Evolutionary conservation across 2,329 filamentous ascomycete genomes (phyloP).

Genomic region (Madurella mycetomatis): DNA sequence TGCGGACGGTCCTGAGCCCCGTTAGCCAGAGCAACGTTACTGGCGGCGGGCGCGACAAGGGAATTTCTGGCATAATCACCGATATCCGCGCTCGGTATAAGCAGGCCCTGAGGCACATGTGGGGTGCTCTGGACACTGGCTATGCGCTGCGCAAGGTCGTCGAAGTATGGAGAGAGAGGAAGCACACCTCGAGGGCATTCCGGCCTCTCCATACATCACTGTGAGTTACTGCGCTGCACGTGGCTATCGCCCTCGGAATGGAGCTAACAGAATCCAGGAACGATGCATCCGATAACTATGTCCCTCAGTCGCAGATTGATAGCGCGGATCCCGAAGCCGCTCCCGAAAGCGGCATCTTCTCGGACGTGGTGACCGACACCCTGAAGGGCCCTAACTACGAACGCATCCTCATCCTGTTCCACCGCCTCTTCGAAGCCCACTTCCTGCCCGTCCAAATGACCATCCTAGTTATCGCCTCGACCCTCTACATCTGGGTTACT

Average conservation of each 20-base stretch:
- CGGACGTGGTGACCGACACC: conserved; percentile 49
- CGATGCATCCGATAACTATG: conserved; percentile 43
- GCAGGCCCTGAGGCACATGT: conserved; percentile 71
- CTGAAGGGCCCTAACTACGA: conserved; percentile 50
- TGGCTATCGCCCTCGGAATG: background rate
- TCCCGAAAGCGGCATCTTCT: conserved; percentile 50
- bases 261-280: conserved; percentile 31
- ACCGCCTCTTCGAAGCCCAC: conserved; percentile 70
- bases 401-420: conserved; percentile 55
- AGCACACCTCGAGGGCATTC: conserved; percentile 51
- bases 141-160: conserved; percentile 56
- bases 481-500: conserved; percentile 54
- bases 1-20: conserved; percentile 60
- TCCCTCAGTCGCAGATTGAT: conserved; percentile 41
- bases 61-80: conserved; percentile 48
- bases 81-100: conserved; percentile 64
- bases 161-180: conserved; percentile 55
- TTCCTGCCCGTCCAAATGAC: conserved; percentile 66
- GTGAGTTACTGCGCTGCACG: conserved; percentile 26
- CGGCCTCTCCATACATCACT: conserved; percentile 51
- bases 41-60: conserved; percentile 51
- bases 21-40: conserved; percentile 71
- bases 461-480: conserved; percentile 59
- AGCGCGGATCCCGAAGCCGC: conserved; percentile 37
- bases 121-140: conserved; percentile 66